A percentile compares a stretch with the other conserved stretches of the same genome.
phyloP scores from a whole-genome alignment of 805 yeast species.

The Suhomyces pyralidae region DNA sequence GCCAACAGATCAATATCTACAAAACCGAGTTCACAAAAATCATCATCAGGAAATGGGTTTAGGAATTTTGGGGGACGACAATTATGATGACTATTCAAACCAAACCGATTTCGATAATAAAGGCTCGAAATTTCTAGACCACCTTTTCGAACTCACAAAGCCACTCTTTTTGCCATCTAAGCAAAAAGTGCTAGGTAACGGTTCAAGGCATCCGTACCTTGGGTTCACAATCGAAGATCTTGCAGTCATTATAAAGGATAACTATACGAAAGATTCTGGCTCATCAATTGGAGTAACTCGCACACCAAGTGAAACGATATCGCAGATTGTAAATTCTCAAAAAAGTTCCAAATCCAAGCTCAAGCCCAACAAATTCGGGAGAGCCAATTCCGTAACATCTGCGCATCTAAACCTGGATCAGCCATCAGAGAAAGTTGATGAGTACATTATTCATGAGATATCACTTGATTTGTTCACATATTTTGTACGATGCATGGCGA shows the following conservation, averaged over 20 bases:
- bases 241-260: slow-evolving; percentile 19
- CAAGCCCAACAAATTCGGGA: slow-evolving; percentile 7
- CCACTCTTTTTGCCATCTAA: slow-evolving; percentile 27
- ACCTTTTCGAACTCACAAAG: slow-evolving; percentile 16
- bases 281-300: background rate
- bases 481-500: slow-evolving; percentile 21
- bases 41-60: slow-evolving; percentile 16
- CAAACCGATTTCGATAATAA: slow-evolving; percentile 16
- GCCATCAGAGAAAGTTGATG: slow-evolving; percentile 17
- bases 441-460: slow-evolving; percentile 25
- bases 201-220: slow-evolving; percentile 19
- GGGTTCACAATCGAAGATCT: slow-evolving; percentile 30
- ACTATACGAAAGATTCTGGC: slow-evolving; percentile 8
- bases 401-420: slow-evolving; percentile 6
- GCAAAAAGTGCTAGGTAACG: slow-evolving; percentile 20
- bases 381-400: slow-evolving; percentile 12
- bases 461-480: slow-evolving; percentile 25
- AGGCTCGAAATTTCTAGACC: slow-evolving; percentile 16
- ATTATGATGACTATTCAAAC: slow-evolving; percentile 10
- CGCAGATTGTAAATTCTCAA: background rate
- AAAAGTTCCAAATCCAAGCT: slow-evolving; percentile 5
- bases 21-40: slow-evolving; percentile 16
- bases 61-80: slow-evolving; percentile 15
- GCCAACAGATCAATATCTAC: slow-evolving; percentile 36
- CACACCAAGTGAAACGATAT: background rate